Conservation (phyloP, 2,329 filamentous ascomycete species). For the Alternaria burnsii region DNA sequence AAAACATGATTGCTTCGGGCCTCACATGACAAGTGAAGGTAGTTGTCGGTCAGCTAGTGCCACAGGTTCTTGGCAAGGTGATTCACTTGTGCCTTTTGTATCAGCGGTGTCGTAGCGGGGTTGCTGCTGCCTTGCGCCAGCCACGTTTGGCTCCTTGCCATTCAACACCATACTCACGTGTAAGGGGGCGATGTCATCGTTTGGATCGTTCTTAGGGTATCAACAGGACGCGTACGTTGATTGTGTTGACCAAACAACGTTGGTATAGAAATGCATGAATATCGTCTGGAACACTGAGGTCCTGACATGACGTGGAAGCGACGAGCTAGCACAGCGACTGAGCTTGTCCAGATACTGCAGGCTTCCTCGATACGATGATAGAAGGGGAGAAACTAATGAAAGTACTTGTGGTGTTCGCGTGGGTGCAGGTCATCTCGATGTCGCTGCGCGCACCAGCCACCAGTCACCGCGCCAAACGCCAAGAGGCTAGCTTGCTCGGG, state of each 20-base stretch:
- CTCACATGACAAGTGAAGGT: neutral
- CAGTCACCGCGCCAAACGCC: slow-evolving; percentile 12
- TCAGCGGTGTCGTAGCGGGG: neutral
- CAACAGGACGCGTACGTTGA: too few species aligned
- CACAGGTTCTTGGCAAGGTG: neutral
- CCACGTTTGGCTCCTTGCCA: neutral
- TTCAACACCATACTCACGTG: too few species aligned
- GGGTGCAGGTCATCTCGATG: too few species aligned
- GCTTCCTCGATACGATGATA: neutral
- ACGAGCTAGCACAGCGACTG: too few species aligned
- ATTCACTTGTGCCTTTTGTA: neutral
- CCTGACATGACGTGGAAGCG: too few species aligned
- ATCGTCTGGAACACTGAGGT: neutral
- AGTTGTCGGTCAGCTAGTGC: neutral
- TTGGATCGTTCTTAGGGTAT: neutral
- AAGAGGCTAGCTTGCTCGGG: slow-evolving; percentile 17
- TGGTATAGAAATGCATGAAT: neutral
- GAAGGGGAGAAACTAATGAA: neutral
- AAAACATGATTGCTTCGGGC: neutral
- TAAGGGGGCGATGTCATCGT: neutral
- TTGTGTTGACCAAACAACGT: neutral
- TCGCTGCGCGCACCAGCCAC: slow-evolving; percentile 12
- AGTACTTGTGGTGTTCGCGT: neutral
- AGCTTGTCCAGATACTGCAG: neutral
- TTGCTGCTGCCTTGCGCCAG: neutral